These are phyloP conservation scores for Flaveria linearis DNA, from an alignment of 129 eudicot genomes.

Conservation along the genomic window DNA sequence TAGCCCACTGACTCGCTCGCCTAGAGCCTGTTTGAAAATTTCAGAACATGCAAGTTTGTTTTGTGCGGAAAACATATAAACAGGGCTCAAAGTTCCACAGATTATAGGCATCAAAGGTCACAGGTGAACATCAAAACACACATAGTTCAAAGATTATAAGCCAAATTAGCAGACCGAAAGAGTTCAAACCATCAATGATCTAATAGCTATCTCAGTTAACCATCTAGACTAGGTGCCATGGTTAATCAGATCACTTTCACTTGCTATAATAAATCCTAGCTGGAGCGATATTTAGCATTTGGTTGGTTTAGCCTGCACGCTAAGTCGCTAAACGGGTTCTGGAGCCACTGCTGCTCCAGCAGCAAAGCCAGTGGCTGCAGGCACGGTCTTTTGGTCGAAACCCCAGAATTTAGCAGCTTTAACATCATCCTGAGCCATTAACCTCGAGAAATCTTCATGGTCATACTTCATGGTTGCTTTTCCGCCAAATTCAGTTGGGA, in stretches of 20 bases:
- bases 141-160: not conserved
- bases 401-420: conserved; percentile 85
- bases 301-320: conserved; percentile 1
- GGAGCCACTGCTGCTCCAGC: conserved; percentile 62
- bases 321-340: conserved; percentile 45
- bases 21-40: not conserved
- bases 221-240: conserved; percentile 14
- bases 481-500: conserved; percentile 90
- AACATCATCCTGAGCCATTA: conserved; percentile 85
- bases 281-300: not conserved
- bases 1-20: not conserved
- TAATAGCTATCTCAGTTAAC: conserved; percentile 20
- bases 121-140: conserved; percentile 19
- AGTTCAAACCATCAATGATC: conserved; percentile 16
- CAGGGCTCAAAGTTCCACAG: conserved; percentile 14
- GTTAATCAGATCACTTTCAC: conserved; percentile 11
- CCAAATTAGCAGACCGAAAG: conserved; percentile 15
- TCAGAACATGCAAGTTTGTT: not conserved
- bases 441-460: conserved; percentile 84
- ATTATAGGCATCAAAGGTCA: conserved; percentile 21
- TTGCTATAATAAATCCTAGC: conserved; percentile 4
- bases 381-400: conserved; percentile 43
- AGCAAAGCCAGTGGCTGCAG: conserved; percentile 31
- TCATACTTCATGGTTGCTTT: conserved; percentile 73
- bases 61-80: not conserved